Evolutionary conservation across 331 rosid genomes (phyloP), one percentile per base, ranked within the genome.

Genomic region (Erythrophleum ivorense): DNA sequence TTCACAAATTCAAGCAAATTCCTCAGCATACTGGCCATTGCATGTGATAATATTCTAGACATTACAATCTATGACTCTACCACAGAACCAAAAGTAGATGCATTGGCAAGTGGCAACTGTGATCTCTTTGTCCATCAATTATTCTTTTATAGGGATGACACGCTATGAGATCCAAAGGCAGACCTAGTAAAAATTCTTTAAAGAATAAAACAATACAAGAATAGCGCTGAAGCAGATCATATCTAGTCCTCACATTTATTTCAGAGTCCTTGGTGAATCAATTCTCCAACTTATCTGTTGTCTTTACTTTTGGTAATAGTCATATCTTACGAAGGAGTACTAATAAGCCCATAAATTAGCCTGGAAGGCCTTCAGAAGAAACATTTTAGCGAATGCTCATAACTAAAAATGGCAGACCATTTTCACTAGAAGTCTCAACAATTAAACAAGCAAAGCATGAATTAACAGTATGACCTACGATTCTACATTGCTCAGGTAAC

Each of bases 151-250:
- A 38, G 62, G 54, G 60, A 79, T 59, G 75, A 65, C 21, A 71
- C 55, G 70, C 53, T 19, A 71, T 55, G 36, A 86, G 49, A 83
- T 33, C 55, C 64, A 43, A 34, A 6, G 87, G 73, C 71, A 80
- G 77, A 72, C 62, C 19, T 6, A 79, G 76, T 64, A 71, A 48
- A 50, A 24, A 64, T 64, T 74, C 46, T 55, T 33, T 73, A 53
- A 68, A 81, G 16, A 64, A 64, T 19, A 48, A 76, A 69, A 78
- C 43, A 36, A 33, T 18, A 48, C 41, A 54, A 54, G 60, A 6
- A 43, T 7, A 6, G 46, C 8, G 41, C 43, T 72, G 54, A 75
- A 81, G 63, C 55, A 57, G 52, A 81, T 73, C 9, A 73, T 72
- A 65, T 72, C 53, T 60, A 60, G 19, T 49, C 67, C 67, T 14